Conservation (phyloP, 2,329 filamentous ascomycete species). For the Penicillium sp. region DNA sequence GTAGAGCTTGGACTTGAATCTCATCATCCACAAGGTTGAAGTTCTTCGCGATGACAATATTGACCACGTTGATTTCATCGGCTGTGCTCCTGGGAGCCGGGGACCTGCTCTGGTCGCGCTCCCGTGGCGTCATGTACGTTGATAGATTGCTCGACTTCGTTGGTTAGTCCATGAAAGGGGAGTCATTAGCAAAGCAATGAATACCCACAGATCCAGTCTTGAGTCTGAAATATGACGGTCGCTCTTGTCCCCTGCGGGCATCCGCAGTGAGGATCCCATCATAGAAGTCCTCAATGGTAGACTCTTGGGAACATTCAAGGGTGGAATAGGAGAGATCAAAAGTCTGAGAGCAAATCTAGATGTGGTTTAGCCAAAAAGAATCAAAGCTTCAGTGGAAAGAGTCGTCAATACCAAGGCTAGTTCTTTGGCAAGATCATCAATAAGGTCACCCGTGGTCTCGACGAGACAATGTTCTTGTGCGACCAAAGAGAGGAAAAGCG, state of each 20-base stretch:
- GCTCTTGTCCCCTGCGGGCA: conserved; percentile 21
- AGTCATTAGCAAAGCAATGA: background rate
- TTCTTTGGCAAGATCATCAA: conserved; percentile 73
- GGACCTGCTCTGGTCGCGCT: conserved; percentile 25
- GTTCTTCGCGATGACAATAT: conserved; percentile 79
- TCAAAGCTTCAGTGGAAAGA: background rate
- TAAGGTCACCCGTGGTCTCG: conserved; percentile 64
- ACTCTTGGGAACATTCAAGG: conserved; percentile 71
- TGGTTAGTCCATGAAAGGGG: conserved; percentile 6
- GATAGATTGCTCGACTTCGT: conserved; percentile 27
- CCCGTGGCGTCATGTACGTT: conserved; percentile 21
- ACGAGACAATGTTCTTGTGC: conserved; percentile 87
- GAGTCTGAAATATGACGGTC: conserved; percentile 17
- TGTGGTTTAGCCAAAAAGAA: background rate
- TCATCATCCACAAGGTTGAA: conserved; percentile 71
- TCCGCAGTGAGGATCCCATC: conserved; percentile 63
- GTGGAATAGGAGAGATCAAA: conserved; percentile 73
- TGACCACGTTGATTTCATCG: conserved; percentile 66
- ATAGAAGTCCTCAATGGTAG: conserved; percentile 79
- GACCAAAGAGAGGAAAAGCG: conserved; percentile 77
- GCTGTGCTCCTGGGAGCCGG: conserved; percentile 35
- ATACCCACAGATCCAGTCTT: conserved; percentile 27
- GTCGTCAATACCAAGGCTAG: conserved; percentile 62
- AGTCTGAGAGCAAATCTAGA: conserved; percentile 62
- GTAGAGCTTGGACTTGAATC: conserved; percentile 78